Percentiles rank a stretch among this genome's conserved stretches.
Conservation (phyloP, 768 basidiomycete genomes). For the Lyophyllum decastes region DNA sequence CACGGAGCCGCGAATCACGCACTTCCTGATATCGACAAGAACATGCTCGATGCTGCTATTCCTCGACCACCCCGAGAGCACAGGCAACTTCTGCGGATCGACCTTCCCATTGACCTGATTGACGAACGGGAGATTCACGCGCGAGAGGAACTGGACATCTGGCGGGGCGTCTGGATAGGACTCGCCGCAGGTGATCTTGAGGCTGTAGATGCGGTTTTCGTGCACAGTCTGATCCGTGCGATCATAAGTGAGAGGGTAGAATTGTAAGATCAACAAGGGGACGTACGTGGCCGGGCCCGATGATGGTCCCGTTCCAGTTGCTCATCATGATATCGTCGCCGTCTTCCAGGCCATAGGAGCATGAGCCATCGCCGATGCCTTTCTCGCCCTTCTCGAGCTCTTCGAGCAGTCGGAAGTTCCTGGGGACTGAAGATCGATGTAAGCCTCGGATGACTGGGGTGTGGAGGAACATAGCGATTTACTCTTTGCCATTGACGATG, state of each 20-base stretch:
- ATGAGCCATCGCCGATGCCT: constrained; percentile 97
- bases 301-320: constrained; percentile 98
- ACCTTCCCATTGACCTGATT: constrained; percentile 74
- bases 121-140: constrained; percentile 95
- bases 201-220: constrained; percentile 97
- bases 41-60: constrained; percentile 83
- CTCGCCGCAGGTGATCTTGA: constrained; percentile 85
- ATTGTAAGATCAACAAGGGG: background rate
- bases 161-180: constrained; percentile 80
- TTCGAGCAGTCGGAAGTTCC: constrained; percentile 95
- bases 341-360: constrained; percentile 96
- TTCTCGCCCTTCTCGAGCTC: constrained; percentile 99
- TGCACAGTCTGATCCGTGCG: constrained; percentile 73
- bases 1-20: constrained; percentile 29
- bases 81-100: constrained; percentile 67
- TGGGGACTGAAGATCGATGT: constrained; percentile 62
- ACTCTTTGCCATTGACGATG: constrained; percentile 54
- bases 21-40: constrained; percentile 93
- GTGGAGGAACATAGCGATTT: constrained; percentile 1
- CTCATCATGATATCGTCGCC: constrained; percentile 96
- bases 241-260: constrained; percentile 14
- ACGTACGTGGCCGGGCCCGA: constrained; percentile 95
- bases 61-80: constrained; percentile 76
- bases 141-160: constrained; percentile 79
- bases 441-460: background rate